Percentiles rank a stretch among this genome's conserved stretches.
Conservation (phyloP, 1,284 basidiomycete genomes). For the Microbotryum lychnidis-dioicae region DNA sequence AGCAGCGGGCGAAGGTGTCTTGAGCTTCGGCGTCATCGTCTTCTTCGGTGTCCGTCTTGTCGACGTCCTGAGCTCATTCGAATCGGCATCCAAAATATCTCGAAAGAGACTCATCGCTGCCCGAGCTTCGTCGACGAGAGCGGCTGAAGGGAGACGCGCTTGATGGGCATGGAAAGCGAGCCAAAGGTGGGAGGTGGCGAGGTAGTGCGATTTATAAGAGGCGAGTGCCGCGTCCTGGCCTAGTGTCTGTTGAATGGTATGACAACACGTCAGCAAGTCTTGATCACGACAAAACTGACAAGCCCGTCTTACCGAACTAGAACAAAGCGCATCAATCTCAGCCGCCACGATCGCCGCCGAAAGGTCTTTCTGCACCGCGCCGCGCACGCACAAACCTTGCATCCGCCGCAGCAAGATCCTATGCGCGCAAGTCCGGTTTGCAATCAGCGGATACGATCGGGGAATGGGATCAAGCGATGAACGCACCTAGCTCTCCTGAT, state of each 20-base stretch:
- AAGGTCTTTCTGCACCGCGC: conserved; percentile 21
- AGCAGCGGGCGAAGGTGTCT: background rate
- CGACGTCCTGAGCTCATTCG: conserved; percentile 30
- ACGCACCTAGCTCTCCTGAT: conserved; percentile 28
- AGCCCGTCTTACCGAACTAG: background rate
- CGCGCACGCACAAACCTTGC: conserved; percentile 15
- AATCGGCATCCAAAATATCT: conserved; percentile 39
- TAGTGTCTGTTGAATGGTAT: conserved; percentile 9
- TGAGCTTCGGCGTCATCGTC: background rate
- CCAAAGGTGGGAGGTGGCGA: conserved; percentile 34
- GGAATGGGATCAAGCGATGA: background rate
- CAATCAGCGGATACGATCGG: background rate
- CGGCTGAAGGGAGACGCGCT: background rate
- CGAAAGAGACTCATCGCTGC: conserved; percentile 37
- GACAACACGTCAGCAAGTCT: background rate
- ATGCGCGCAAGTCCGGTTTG: background rate
- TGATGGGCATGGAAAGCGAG: conserved; percentile 31
- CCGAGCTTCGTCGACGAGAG: conserved; percentile 14
- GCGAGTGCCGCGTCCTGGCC: conserved; percentile 21
- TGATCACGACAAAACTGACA: background rate
- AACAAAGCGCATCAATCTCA: conserved; percentile 29
- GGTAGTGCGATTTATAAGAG: conserved; percentile 24
- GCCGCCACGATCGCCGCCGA: conserved; percentile 26
- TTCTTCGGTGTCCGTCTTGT: conserved; percentile 29
- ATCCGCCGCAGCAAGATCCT: conserved; percentile 18